Percentiles rank a stretch among this genome's conserved stretches.
These are phyloP conservation scores for Arthrobotrys iridis DNA, from an alignment of 2,329 filamentous ascomycete genomes.

Conservation along the genomic window DNA sequence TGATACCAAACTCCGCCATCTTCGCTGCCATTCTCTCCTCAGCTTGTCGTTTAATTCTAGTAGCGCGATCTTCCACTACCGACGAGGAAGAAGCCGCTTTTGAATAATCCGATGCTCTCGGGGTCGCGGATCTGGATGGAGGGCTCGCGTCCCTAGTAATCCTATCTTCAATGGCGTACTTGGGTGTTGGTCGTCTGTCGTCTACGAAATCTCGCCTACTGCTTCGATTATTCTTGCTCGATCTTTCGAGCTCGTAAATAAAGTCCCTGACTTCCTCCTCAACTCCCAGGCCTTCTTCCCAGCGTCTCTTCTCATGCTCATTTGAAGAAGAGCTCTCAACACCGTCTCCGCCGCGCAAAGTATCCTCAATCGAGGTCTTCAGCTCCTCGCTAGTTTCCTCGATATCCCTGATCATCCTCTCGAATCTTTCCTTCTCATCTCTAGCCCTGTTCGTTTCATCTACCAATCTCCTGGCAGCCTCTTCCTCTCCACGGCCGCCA, in stretches of 20 bases:
- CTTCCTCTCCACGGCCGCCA: conserved; percentile 69
- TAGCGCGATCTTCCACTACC: conserved; percentile 80
- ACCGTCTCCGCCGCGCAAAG: conserved; percentile 79
- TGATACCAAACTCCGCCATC: conserved; percentile 86
- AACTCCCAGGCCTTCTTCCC: conserved; percentile 95
- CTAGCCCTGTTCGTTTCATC: conserved; percentile 83
- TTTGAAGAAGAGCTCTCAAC: conserved; percentile 54
- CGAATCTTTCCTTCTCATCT: conserved; percentile 90
- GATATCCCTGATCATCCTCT: conserved; percentile 95
- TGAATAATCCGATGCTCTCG: conserved; percentile 76
- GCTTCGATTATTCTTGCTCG: conserved; percentile 78
- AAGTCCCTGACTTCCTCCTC: conserved; percentile 98
- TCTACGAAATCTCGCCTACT: conserved; percentile 62
- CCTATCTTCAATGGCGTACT: conserved; percentile 62
- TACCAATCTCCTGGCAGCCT: conserved; percentile 84
- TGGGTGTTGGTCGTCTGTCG: conserved; percentile 62
- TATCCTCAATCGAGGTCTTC: conserved; percentile 83
- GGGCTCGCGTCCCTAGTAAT: conserved; percentile 63
- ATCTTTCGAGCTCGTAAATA: conserved; percentile 93
- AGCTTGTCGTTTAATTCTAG: conserved; percentile 96
- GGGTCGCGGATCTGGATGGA: conserved; percentile 64
- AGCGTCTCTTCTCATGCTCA: conserved; percentile 77
- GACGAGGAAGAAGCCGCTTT: conserved; percentile 72
- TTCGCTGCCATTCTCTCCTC: conserved; percentile 97
- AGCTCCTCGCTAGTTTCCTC: conserved; percentile 96